Evolutionary conservation across 148 eudicot genomes (phyloP).

Genomic region (Persicaria tinctoria): DNA sequence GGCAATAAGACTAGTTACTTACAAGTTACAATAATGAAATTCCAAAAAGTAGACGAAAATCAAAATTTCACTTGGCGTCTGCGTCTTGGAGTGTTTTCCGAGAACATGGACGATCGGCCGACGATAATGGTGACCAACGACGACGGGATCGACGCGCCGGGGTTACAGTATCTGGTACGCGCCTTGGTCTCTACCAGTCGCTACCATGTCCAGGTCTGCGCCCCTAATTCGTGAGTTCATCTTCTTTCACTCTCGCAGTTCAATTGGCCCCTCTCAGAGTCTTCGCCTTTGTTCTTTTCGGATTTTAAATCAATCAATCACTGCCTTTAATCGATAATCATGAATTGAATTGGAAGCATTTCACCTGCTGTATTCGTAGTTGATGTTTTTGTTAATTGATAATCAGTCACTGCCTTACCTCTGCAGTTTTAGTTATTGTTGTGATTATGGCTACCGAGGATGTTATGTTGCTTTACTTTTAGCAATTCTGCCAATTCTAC

Average conservation of each 20-base stretch:
- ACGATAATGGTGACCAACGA: conserved; percentile 88
- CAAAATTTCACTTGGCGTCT: background rate
- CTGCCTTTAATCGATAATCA: background rate
- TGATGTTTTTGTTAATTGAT: background rate
- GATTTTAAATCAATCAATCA: background rate
- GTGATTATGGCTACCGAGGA: background rate
- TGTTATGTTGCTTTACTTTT: background rate
- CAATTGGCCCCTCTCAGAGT: conserved; percentile 1
- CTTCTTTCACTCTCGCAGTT: background rate
- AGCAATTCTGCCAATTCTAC: background rate
- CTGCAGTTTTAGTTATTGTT: background rate
- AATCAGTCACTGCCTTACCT: background rate
- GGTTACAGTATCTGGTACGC: conserved; percentile 59
- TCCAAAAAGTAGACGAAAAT: no score
- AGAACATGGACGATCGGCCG: conserved; percentile 36
- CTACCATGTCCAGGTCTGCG: conserved; percentile 62
- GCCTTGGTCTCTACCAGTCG: conserved; percentile 56
- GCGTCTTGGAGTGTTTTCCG: background rate
- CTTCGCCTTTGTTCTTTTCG: background rate
- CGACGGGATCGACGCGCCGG: conserved; percentile 90
- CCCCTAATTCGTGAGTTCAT: conserved; percentile 68
- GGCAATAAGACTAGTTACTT: no score
- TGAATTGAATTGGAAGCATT: background rate
- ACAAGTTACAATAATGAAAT: no score
- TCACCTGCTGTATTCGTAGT: background rate